Conservation (phyloP, 2,329 filamentous ascomycete genomes). For the Amesomyces nigricolor region DNA sequence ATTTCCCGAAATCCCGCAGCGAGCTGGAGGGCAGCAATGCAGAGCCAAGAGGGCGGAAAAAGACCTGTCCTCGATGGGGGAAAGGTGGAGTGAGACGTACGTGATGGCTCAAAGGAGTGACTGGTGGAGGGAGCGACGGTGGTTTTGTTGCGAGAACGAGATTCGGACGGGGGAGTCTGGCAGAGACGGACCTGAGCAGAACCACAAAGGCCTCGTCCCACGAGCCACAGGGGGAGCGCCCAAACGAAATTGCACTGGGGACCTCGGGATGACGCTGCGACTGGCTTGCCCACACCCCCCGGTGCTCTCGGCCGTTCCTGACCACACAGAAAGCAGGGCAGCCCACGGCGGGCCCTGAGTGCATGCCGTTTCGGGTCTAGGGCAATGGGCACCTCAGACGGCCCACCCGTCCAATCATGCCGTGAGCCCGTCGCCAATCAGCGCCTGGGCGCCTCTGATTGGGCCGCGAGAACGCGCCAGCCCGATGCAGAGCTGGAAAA, state of each 20-base stretch:
- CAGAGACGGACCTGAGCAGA: constrained; percentile 9
- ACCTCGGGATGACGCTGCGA: constrained; percentile 20
- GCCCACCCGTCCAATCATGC: constrained; percentile 18
- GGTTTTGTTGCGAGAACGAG: constrained; percentile 25
- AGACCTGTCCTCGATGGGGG: constrained; percentile 4
- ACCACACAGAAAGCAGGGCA: constrained; percentile 10
- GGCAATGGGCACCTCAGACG: background rate
- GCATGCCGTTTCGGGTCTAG: constrained; percentile 16
- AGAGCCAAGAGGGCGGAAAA: constrained; percentile 1
- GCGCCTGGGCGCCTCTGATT: constrained; percentile 11
- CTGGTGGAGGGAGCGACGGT: constrained; percentile 23
- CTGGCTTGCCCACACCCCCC: constrained; percentile 16
- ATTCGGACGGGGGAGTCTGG: constrained; percentile 11
- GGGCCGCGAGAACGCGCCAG: constrained; percentile 16
- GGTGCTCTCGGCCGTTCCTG: constrained; percentile 20
- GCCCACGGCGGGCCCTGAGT: constrained; percentile 10
- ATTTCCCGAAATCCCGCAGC: constrained; percentile 22
- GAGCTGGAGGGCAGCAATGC: constrained; percentile 18
- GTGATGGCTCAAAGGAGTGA: constrained; percentile 24
- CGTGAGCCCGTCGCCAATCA: constrained; percentile 3
- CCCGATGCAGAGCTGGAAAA: constrained; percentile 10
- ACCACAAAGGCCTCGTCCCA: constrained; percentile 21
- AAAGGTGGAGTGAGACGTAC: constrained; percentile 21
- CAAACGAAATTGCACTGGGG: constrained; percentile 27
- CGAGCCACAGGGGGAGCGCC: constrained; percentile 20